Evolutionary conservation across 768 basidiomycete species (phyloP), one percentile per base, ranked within the genome.

Genomic region (Mycena polygramma): DNA sequence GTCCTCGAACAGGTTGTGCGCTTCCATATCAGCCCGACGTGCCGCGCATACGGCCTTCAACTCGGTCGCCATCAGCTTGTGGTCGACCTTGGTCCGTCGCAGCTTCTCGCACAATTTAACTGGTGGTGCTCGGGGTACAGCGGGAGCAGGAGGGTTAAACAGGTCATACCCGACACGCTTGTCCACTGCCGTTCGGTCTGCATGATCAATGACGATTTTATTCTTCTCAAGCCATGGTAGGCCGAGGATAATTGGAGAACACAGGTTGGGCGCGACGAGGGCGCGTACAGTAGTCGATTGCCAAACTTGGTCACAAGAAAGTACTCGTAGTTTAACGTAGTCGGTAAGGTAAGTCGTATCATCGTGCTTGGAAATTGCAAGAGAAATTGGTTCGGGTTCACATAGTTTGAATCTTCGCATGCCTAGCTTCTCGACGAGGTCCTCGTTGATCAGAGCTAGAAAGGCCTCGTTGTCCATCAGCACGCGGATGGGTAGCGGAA

Each of bases 131-230:
- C 13, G 7, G 13, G 39, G 39, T 7, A 39, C 7, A 13, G 39
- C 7, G 7, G 39, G 7, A 39, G 39, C 7, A 7, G 39, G 7
- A 39, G 39, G 39, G 39, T 39, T 13, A 7, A 39, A 39, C 7
- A 39, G 39, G 13, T 39, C 13, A 13, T 39, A 39, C 7, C 13
- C 13, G 7, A 39, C 39, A 7, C 52, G 17, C 39, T 66, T 67
- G n/a, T 67, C 66, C 1, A 60, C 11, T 22, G 26, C 57, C 0
- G 66, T 46, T 0, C 58, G 41, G 2, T 8, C 0, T 1, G 35
- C 17, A 24, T 67, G 58, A 26, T 67, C 66, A 9, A 60, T 46
- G 0, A 67, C 66, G 9, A 67, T 60, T 2, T 67, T 15, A 22
- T 67, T 67, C 7, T 7, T 4, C 0, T 5, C 1, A 1, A 67